Percentiles rank a stretch among this genome's conserved stretches.
phyloP scores from a whole-genome alignment of 208 protist genomes.

The Angomonas ambiguus region DNA sequence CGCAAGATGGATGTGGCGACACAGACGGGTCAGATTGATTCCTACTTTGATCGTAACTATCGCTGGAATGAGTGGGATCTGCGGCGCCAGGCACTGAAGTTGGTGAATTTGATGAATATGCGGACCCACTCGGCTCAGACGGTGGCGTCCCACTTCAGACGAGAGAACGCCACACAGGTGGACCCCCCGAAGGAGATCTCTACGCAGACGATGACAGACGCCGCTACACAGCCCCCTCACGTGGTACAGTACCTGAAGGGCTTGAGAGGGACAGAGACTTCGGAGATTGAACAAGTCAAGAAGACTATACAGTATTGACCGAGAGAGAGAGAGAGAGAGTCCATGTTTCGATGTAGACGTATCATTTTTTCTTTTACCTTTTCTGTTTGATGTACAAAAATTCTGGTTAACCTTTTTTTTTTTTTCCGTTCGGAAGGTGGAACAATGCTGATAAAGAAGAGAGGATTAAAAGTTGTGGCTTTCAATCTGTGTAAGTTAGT shows the following conservation, averaged over 20 bases:
- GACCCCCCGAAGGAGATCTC: slow-evolving; percentile 52
- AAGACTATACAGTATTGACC: slow-evolving; percentile 69
- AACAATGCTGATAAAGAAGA: background rate
- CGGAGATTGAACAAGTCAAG: slow-evolving; percentile 78
- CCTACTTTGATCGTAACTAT: slow-evolving; percentile 86
- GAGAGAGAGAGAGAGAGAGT: background rate
- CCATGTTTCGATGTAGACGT: slow-evolving; percentile 12
- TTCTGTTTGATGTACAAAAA: background rate
- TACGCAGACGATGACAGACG: slow-evolving; percentile 83
- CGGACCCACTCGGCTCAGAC: slow-evolving; percentile 85
- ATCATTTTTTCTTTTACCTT: slow-evolving; percentile 10
- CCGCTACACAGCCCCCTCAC: slow-evolving; percentile 70
- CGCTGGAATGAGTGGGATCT: slow-evolving; percentile 93
- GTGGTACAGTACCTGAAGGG: slow-evolving; percentile 89
- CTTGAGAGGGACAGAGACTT: slow-evolving; percentile 70
- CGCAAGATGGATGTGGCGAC: slow-evolving; percentile 33
- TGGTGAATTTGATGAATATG: slow-evolving; percentile 88
- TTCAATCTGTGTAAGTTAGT: too few relatives aligned
- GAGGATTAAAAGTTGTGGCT: background rate
- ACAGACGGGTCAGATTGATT: slow-evolving; percentile 88
- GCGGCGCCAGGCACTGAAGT: slow-evolving; percentile 84
- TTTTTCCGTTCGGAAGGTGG: background rate
- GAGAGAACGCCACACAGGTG: slow-evolving; percentile 78
- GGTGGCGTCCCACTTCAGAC: slow-evolving; percentile 69
- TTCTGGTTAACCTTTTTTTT: background rate